Evolutionary conservation across 495 filamentous ascomycete species (phyloP).

Genomic region (Daldinia concentrica): DNA sequence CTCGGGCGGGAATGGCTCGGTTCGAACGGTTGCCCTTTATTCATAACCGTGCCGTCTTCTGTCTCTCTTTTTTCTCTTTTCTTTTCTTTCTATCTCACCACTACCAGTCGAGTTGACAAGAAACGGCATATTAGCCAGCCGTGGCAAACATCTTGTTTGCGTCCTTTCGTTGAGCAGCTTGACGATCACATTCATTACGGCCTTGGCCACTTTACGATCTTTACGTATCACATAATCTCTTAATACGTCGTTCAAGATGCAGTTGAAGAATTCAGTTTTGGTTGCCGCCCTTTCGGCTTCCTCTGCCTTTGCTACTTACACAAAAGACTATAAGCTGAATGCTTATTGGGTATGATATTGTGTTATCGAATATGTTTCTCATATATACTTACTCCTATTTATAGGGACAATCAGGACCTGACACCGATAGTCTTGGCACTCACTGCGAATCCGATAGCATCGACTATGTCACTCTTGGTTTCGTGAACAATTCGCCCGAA

Average conservation of each 20-base stretch:
- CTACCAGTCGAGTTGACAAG: slow-evolving; percentile 48
- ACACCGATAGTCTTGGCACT: slow-evolving; percentile 39
- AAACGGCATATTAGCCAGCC: slow-evolving; percentile 52
- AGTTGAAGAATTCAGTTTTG: slow-evolving; percentile 47
- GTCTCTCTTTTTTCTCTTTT: slow-evolving; percentile 20
- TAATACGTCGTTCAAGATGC: slow-evolving; percentile 47
- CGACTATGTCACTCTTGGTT: slow-evolving; percentile 54
- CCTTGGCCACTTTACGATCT: slow-evolving; percentile 47
- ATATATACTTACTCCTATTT: slow-evolving; percentile 22
- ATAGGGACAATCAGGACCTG: slow-evolving; percentile 48
- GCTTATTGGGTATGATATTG: slow-evolving; percentile 40
- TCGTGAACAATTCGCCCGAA: slow-evolving; percentile 55
- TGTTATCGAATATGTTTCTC: not conserved
- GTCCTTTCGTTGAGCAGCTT: slow-evolving; percentile 56
- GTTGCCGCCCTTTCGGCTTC: slow-evolving; percentile 48
- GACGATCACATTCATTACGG: slow-evolving; percentile 47
- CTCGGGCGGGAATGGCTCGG: slow-evolving; percentile 8
- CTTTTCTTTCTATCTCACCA: slow-evolving; percentile 27
- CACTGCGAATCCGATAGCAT: slow-evolving; percentile 50
- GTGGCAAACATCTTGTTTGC: slow-evolving; percentile 57
- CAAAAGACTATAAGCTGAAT: slow-evolving; percentile 40
- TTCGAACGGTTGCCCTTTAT: slow-evolving; percentile 19
- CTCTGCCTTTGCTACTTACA: slow-evolving; percentile 48
- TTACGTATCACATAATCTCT: slow-evolving; percentile 38
- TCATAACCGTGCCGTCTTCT: not conserved